Base-by-base conservation (phyloP, 1,284 basidiomycete species). In the Microbotryum scabiosae region DNA sequence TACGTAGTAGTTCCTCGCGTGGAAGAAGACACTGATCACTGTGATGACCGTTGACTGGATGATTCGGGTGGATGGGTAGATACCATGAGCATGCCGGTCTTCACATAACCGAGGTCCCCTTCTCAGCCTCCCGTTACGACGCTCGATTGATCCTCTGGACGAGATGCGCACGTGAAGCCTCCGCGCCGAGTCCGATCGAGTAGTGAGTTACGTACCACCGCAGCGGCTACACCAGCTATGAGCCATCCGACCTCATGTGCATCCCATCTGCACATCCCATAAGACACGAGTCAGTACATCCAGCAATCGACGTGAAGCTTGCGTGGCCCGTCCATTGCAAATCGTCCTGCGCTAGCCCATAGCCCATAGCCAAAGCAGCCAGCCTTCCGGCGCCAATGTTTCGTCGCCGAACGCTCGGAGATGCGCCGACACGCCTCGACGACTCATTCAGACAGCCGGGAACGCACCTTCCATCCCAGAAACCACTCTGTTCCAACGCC, bases 191-290 rank as follows among this genome's bases (percentile, higher is more conserved):
- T 30, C 30, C 28, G 36, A 14, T 30, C 26, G 26, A 30, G 41
- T 46, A 57, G 36, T 9, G 7, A 18, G 6, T 26, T 25, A 80
- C 85, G 66, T 69, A 88, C 84, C 51, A 82, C 64, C 32, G 76
- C 73, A 4, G 86, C 78, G 66, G 83, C 85, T 18, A 75, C 79
- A 32, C 87, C 87, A 10, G 85, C 81, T 60, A 88, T 79, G 8
- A 85, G 77, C 86, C 86, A 88, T 47, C 86, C 86, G 71, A 86
- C 82, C 68, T 81, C 77, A 73, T 87, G 85, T 4, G 66, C 62
- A 56, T 73, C 71, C 72, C 71, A 69, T 54, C 51, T 64, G 36
- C 16, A 41, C 36, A 41, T 3, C 36, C 3, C 36, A 41, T 18
- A 18, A 41, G 36, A 41, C 1, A 16, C 36, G 36, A 18, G 36